phyloP scores from a whole-genome alignment of 1,139 yeast species.

The Taphrina pruni region DNA sequence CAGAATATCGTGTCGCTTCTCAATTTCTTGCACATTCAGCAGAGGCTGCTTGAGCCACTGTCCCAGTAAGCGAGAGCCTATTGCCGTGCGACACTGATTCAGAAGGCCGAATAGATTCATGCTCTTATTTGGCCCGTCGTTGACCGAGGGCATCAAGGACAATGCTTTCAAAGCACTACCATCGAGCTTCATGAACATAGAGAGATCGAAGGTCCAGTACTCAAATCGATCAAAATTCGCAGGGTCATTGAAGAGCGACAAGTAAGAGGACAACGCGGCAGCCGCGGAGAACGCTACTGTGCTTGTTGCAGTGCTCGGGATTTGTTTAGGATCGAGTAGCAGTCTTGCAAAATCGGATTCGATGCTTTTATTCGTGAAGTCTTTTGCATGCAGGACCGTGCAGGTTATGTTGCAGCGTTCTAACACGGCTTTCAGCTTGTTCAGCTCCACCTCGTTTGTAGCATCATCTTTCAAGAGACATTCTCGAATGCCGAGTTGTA shows the following conservation, averaged over 20 bases:
- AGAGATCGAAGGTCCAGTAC: slow-evolving; percentile 70
- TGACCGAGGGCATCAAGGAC: slow-evolving; percentile 73
- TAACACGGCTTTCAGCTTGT: slow-evolving; percentile 58
- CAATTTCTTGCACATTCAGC: slow-evolving; percentile 65
- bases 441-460: slow-evolving; percentile 54
- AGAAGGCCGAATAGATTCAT: slow-evolving; percentile 79
- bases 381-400: slow-evolving; percentile 63
- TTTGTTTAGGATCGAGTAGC: slow-evolving; percentile 61
- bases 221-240: slow-evolving; percentile 59
- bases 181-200: slow-evolving; percentile 84
- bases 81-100: slow-evolving; percentile 83
- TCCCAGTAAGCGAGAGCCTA: slow-evolving; percentile 82
- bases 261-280: slow-evolving; percentile 66
- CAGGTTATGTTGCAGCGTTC: slow-evolving; percentile 78
- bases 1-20: slow-evolving; percentile 74
- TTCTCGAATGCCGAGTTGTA: slow-evolving; percentile 89
- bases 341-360: slow-evolving; percentile 76
- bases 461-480: slow-evolving; percentile 59
- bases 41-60: slow-evolving; percentile 97
- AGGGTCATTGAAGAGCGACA: slow-evolving; percentile 59
- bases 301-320: slow-evolving; percentile 52
- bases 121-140: slow-evolving; percentile 57
- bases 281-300: slow-evolving; percentile 59
- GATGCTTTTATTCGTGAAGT: slow-evolving; percentile 65
- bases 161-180: slow-evolving; percentile 87